Percentiles rank a stretch among this genome's conserved stretches.
phyloP scores from a whole-genome alignment of 2,329 filamentous ascomycete species.

The Aspergillus sp. region DNA sequence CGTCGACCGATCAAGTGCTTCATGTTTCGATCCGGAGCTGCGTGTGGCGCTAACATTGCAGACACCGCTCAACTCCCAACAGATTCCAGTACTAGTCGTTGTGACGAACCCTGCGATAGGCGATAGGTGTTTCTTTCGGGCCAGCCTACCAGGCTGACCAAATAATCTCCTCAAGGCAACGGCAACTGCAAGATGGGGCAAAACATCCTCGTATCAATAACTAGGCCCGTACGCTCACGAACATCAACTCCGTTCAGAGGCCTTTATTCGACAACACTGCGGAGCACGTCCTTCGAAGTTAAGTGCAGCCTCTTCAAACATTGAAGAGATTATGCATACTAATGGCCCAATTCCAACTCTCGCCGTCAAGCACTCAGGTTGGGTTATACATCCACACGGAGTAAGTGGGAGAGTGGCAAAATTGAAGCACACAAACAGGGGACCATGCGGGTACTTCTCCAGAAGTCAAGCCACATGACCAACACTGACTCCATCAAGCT shows the following conservation, averaged over 20 bases:
- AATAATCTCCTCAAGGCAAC: neutral
- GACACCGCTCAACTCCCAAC: constrained; percentile 1
- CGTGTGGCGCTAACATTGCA: constrained; percentile 8
- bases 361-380: neutral
- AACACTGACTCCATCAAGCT: neutral
- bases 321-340: neutral
- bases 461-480: constrained; percentile 5
- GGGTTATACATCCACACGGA: neutral
- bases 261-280: neutral
- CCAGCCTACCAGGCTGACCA: neutral
- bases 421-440: constrained; percentile 2
- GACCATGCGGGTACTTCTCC: constrained; percentile 4
- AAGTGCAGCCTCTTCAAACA: neutral
- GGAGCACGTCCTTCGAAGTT: neutral
- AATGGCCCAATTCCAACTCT: neutral
- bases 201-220: constrained; percentile 3
- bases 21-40: constrained; percentile 10
- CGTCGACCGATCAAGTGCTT: constrained; percentile 1
- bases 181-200: neutral
- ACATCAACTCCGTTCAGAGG: neutral
- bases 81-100: neutral
- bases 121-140: neutral
- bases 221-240: neutral
- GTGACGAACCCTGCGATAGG: neutral
- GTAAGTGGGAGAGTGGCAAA: constrained; percentile 8